Evolutionary conservation across 1,284 basidiomycete species (phyloP).

Genomic region (Cryptococcus deneoformans): DNA sequence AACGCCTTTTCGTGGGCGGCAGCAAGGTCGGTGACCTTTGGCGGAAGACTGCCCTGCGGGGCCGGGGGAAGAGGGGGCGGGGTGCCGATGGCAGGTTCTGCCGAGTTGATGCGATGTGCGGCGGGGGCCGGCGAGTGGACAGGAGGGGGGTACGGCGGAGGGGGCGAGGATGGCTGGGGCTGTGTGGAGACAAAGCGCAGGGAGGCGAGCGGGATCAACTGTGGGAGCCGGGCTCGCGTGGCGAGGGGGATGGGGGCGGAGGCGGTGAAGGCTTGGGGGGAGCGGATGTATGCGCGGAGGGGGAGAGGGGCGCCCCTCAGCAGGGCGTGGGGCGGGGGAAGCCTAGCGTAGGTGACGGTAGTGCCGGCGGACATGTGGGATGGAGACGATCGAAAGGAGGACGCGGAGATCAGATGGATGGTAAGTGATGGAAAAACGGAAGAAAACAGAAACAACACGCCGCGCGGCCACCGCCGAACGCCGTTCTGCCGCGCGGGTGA

Average conservation of each 20-base stretch:
- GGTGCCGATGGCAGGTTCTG: background rate
- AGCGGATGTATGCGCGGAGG: conserved; percentile 10
- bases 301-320: background rate
- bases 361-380: too few relatives aligned
- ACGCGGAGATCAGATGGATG: too few relatives aligned
- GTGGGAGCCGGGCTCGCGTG: background rate
- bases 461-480: too few relatives aligned
- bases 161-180: background rate
- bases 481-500: too few relatives aligned
- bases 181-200: background rate
- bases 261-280: background rate
- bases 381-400: too few relatives aligned
- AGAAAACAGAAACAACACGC: too few relatives aligned
- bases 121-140: background rate
- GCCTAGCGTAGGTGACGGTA: too few relatives aligned
- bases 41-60: conserved; percentile 12
- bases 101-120: too few relatives aligned
- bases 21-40: conserved; percentile 24
- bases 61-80: background rate
- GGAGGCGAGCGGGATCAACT: background rate
- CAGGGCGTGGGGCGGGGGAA: too few relatives aligned
- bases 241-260: background rate
- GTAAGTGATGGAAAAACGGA: too few relatives aligned
- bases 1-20: conserved; percentile 65
- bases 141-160: background rate